A percentile compares a stretch with the other conserved stretches of the same genome.
Evolutionary conservation across 1,284 basidiomycete species (phyloP).

Genomic region (Moesziomyces sp.): DNA sequence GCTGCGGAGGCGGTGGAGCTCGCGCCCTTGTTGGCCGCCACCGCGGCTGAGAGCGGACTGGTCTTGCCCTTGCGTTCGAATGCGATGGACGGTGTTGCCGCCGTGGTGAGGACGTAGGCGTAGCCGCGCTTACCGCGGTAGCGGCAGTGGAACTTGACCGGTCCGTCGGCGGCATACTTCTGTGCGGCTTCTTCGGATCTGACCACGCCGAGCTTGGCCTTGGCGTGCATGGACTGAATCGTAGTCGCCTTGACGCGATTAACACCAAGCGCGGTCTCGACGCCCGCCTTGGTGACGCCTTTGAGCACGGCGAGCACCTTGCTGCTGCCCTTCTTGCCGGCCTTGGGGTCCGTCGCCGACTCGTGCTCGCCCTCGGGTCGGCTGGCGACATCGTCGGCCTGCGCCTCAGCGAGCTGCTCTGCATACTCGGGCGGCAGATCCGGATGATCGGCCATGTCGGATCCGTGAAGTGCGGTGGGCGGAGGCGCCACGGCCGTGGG

Average conservation of each 20-base stretch:
- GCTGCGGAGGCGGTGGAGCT: conserved; percentile 13
- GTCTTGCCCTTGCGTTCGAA: conserved; percentile 46
- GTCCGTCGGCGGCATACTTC: conserved; percentile 33
- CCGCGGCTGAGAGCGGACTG: conserved; percentile 24
- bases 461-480: conserved; percentile 32
- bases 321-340: conserved; percentile 42
- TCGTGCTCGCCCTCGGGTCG: conserved; percentile 47
- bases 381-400: conserved; percentile 42
- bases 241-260: conserved; percentile 65
- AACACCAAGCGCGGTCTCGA: conserved; percentile 61
- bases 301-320: conserved; percentile 59
- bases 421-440: conserved; percentile 58
- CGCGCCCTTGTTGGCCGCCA: conserved; percentile 21
- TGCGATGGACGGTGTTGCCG: conserved; percentile 63
- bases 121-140: conserved; percentile 62
- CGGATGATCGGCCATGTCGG: conserved; percentile 42
- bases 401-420: conserved; percentile 50
- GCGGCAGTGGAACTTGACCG: conserved; percentile 55
- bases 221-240: conserved; percentile 57
- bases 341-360: conserved; percentile 36
- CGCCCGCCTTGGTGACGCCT: conserved; percentile 58
- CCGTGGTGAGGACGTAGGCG: conserved; percentile 62
- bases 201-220: conserved; percentile 63
- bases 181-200: conserved; percentile 28
- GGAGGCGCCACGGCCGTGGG: conserved; percentile 52